Evolutionary conservation across 164 flowering plant genomes (phyloP), one percentile per base, ranked within the genome.

Genomic region (Piper betle): DNA sequence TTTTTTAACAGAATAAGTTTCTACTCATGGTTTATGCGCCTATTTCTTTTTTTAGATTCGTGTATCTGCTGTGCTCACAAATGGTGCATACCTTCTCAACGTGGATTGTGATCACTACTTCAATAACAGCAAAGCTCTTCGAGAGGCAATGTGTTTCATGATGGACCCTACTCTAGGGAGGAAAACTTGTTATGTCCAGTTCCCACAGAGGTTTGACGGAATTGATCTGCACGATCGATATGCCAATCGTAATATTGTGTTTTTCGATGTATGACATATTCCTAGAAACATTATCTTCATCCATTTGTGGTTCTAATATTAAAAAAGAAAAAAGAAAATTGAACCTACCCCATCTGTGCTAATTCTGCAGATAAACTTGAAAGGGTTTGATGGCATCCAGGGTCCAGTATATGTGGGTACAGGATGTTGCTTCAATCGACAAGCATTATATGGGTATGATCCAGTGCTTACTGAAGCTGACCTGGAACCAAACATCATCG

Each of bases 81-180:
- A 94, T 71, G 99, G 96, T 48, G 96, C 99, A 20, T 94, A 79
- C 78, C 84, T 94, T 69, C 68, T 94, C 79, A 94, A 94, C 70
- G 97, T 93, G 6, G 99, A 93, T 77, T 93, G 99, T 77, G 99
- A 93, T 79, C 97, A 93, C 78, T 93, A 93, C 88, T 88, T 93
- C 83, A 93, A 93, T 63, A 93, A 90, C 76, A 84, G 97, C 78
- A 90, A 93, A 74, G 97, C 97, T 74, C 81, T 90, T 70, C 82
- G 81, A 63, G 99, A 93, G 74, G 99, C 99, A 25, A 93, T 93
- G 99, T 93, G 99, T 68, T 93, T 93, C 79, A 75, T 93, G 92
- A 93, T 93, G 99, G 97, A 93, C 66, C 97, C 98, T 60, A 85
- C 65, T 53, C 59, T 52, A 57, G 97, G 96, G 64, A 93, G 75